Conservation (phyloP, 106 monocot species). For the Ottelia alismoides region DNA sequence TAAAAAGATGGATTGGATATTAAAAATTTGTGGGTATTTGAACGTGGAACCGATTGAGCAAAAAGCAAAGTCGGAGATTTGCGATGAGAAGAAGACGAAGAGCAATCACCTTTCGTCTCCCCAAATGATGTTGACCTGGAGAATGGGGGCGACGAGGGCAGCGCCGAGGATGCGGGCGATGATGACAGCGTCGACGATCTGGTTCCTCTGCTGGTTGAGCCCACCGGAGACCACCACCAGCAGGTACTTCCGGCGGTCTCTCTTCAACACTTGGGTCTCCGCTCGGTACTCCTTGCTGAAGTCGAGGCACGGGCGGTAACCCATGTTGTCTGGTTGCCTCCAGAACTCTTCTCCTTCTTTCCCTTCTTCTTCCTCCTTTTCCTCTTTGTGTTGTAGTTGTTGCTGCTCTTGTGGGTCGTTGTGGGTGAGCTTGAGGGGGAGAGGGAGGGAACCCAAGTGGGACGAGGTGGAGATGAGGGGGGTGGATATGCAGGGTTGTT, state of each 20-base stretch:
- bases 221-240: slow-evolving; percentile 43
- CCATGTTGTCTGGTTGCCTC: background rate
- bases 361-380: background rate
- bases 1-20: no score
- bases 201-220: slow-evolving; percentile 47
- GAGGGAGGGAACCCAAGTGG: background rate
- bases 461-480: background rate
- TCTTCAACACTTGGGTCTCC: background rate
- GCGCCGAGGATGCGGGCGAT: slow-evolving; percentile 38
- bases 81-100: no score
- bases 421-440: background rate
- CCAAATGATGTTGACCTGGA: slow-evolving; percentile 55
- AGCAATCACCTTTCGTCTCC: slow-evolving; percentile 47
- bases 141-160: slow-evolving; percentile 30
- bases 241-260: slow-evolving; percentile 17
- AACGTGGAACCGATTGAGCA: no score
- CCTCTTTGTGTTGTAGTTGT: no score
- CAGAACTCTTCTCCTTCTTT: slow-evolving; percentile 8
- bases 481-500: background rate
- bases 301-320: slow-evolving; percentile 18
- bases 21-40: no score
- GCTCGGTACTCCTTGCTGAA: slow-evolving; percentile 20
- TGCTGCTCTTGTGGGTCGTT: no score
- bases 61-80: no score
- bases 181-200: slow-evolving; percentile 48